Conservation (phyloP, 2,329 filamentous ascomycete genomes). For the Paramyrothecium sp. region DNA sequence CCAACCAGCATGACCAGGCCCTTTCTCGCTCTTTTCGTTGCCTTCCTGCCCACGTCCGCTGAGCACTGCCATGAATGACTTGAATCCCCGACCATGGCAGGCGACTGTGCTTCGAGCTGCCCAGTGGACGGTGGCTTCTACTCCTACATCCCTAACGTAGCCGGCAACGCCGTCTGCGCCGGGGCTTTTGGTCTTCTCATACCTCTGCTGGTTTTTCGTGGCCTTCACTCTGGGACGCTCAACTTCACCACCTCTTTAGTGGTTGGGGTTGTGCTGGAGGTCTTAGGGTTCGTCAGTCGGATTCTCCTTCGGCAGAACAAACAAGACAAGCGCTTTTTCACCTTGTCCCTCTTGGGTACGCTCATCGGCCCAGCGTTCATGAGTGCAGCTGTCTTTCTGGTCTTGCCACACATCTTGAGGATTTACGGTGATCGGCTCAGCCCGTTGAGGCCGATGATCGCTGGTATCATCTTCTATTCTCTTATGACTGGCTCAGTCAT, state of each 20-base stretch:
- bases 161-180: slow-evolving; percentile 39
- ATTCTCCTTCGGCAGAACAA: slow-evolving; percentile 36
- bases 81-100: slow-evolving; percentile 28
- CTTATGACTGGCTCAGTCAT: slow-evolving; percentile 31
- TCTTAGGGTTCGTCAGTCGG: slow-evolving; percentile 45
- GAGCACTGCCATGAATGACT: slow-evolving; percentile 21
- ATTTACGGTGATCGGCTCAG: slow-evolving; percentile 44
- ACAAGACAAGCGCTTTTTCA: slow-evolving; percentile 34
- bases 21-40: neutral
- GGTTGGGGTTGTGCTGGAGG: slow-evolving; percentile 40
- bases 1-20: slow-evolving; percentile 2
- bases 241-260: slow-evolving; percentile 39
- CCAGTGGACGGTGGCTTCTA: slow-evolving; percentile 35
- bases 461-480: slow-evolving; percentile 30
- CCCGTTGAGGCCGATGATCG: slow-evolving; percentile 30
- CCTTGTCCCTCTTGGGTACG: slow-evolving; percentile 45
- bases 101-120: slow-evolving; percentile 32
- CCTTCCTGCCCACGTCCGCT: slow-evolving; percentile 5
- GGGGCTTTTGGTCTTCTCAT: slow-evolving; percentile 37
- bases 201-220: slow-evolving; percentile 34
- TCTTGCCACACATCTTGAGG: slow-evolving; percentile 44
- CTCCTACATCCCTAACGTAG: slow-evolving; percentile 31
- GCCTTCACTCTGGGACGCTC: slow-evolving; percentile 35
- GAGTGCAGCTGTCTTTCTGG: slow-evolving; percentile 39
- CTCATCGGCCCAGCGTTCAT: slow-evolving; percentile 46